Percentiles rank a stretch among this genome's conserved stretches.
These are phyloP conservation scores for Vicia villosa DNA, from an alignment of 306 rosid genomes.

Conservation along the genomic window DNA sequence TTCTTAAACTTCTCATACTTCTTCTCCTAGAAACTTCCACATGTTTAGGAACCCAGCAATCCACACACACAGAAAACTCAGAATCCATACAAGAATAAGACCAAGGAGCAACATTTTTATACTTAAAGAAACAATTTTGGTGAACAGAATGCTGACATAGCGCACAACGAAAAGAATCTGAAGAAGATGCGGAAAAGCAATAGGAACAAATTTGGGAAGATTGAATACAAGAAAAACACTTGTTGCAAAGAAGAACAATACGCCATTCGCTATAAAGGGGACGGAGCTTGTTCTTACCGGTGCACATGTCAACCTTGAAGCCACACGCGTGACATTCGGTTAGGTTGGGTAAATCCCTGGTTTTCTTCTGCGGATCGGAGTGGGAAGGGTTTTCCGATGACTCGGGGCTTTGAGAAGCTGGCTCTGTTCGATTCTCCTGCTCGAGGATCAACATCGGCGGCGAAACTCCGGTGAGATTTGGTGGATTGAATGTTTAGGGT, in stretches of 20 bases:
- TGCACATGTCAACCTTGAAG: constrained; percentile 54
- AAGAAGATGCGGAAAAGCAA: constrained; percentile 49
- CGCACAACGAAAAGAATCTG: constrained; percentile 46
- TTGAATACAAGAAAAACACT: constrained; percentile 54
- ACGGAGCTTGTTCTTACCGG: constrained; percentile 59
- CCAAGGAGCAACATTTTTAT: constrained; percentile 50
- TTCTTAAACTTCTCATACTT: constrained; percentile 18
- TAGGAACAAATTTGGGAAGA: constrained; percentile 73
- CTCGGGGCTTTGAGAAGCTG: not conserved
- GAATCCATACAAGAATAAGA: constrained; percentile 49
- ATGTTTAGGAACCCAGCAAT: constrained; percentile 75
- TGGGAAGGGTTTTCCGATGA: constrained; percentile 23
- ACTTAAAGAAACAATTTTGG: constrained; percentile 44
- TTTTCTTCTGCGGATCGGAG: constrained; percentile 49
- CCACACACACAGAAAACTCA: constrained; percentile 57
- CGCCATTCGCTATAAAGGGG: constrained; percentile 82
- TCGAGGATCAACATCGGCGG: constrained; percentile 33
- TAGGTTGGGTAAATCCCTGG: constrained; percentile 70
- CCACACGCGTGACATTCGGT: constrained; percentile 76
- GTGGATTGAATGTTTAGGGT: constrained; percentile 32
- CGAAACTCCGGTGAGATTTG: constrained; percentile 11
- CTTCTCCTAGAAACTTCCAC: constrained; percentile 52
- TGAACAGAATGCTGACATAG: constrained; percentile 63
- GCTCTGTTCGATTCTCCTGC: constrained; percentile 15
- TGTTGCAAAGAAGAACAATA: constrained; percentile 71